Base-by-base conservation (phyloP, 768 basidiomycete genomes). In the Hemileccinum impolitum region DNA sequence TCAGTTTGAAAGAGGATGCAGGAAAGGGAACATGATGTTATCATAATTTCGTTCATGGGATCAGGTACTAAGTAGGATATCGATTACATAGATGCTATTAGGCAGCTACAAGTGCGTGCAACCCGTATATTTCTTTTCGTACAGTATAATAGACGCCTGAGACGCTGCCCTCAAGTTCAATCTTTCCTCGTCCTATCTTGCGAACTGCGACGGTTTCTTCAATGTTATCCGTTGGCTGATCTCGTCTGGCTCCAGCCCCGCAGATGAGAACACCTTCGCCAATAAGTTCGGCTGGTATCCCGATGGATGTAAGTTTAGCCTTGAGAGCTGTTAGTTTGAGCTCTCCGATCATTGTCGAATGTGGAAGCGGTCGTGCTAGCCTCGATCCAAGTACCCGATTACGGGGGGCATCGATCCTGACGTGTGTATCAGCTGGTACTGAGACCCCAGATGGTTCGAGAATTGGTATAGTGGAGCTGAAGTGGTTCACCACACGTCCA, bases 251-350 rank as follows among this genome's bases (percentile, higher is more conserved):
- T 30, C 75, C 81, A 8, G 76, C 73, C 34, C 85, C 87, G 62
- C 96, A 99, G 31, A 99, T 79, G 25, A 99, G 75, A 9, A 95
- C 88, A 72, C 96, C 96, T 70, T 98, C 95, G 19, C 95, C 95
- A n/a, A 94, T 85, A 48, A 98, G 84, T 66, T 97, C 94, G 0
- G 94, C 91, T 38, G 89, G 85, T 39, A 98, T 83, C 10, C 86
- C 85, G 3, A 91, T 71, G 2, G 81, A 67, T 5, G 82, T 75
- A 18, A 99, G 75, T 6, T 85, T 81, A n/a, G 84, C 66, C 67
- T 97, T 96, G 40, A 99, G 78, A 2, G 82, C 79, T 1, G 93
- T 94, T 25, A 99, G 75, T 64, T 96, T 94, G 36, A 99, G 80
- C 61, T 98, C 96, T 43, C 96, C 96, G 48, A 99, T 96, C 85